Conservation (phyloP, 1,284 basidiomycete species). For the Fomes fomentarius region DNA sequence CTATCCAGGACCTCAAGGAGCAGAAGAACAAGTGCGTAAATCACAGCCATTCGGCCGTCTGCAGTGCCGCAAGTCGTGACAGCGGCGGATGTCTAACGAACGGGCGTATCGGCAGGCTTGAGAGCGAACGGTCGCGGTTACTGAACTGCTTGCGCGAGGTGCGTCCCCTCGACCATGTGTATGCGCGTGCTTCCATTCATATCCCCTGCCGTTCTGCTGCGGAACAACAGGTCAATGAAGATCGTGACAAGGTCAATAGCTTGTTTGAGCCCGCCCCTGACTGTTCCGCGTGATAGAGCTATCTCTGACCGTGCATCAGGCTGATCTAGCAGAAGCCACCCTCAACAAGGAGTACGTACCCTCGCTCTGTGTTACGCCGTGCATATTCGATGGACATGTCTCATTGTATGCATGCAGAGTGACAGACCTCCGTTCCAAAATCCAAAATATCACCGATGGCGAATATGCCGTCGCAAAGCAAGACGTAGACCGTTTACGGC, state of each 20-base stretch:
- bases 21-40: constrained; percentile 74
- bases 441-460: constrained; percentile 66
- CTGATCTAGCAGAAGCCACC: constrained; percentile 53
- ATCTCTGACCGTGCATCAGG: constrained; percentile 37
- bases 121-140: constrained; percentile 70
- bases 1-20: constrained; percentile 77
- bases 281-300: neutral
- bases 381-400: neutral
- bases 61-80: no score
- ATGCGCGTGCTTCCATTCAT: constrained; percentile 3
- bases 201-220: neutral
- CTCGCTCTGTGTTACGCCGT: neutral
- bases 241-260: constrained; percentile 65
- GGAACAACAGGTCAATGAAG: constrained; percentile 81
- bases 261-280: neutral
- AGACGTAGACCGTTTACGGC: constrained; percentile 73
- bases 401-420: constrained; percentile 48
- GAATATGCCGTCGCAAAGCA: constrained; percentile 73
- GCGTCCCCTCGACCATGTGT: constrained; percentile 16
- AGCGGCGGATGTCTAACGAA: constrained; percentile 2
- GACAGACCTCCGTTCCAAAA: constrained; percentile 63
- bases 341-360: constrained; percentile 63
- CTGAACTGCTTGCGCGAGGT: constrained; percentile 71
- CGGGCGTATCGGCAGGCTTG: constrained; percentile 49
- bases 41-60: no score